Evolutionary conservation across 352 stramenopile species (phyloP).

Genomic region (Pythium sp.): DNA sequence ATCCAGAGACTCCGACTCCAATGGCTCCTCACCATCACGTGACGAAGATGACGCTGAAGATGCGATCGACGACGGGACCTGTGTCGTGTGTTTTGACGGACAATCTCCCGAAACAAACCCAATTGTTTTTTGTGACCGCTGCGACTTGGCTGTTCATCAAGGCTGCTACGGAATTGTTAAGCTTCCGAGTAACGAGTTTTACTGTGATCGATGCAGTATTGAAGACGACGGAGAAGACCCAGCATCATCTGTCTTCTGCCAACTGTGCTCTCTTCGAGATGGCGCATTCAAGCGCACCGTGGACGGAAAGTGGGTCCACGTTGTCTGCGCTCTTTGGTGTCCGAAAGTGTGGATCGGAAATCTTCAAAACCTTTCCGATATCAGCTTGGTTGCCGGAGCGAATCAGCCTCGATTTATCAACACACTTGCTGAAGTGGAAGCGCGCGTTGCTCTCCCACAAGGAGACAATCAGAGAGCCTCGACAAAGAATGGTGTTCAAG

Average conservation of each 20-base stretch:
- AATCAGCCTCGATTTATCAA: conserved; percentile 54
- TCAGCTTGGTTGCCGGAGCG: conserved; percentile 53
- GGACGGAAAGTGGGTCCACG: conserved; percentile 87
- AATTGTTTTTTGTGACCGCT: conserved; percentile 90
- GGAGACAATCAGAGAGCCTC: conserved; percentile 13
- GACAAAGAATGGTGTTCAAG: conserved; percentile 18
- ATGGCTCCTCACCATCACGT: conserved; percentile 15
- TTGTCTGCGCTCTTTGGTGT: conserved; percentile 88
- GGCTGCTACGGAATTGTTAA: conserved; percentile 86
- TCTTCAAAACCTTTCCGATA: conserved; percentile 69
- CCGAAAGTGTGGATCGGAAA: conserved; percentile 86
- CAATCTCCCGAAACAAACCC: conserved; percentile 84
- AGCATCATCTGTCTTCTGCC: conserved; percentile 65
- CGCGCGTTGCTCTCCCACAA: conserved; percentile 22
- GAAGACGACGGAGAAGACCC: conserved; percentile 54
- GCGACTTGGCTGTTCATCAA: conserved; percentile 87
- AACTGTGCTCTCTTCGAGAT: conserved; percentile 80
- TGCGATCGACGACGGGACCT: conserved; percentile 80
- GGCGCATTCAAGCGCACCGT: conserved; percentile 86
- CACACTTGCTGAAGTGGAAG: conserved; percentile 49
- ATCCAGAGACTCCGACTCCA: conserved; percentile 22
- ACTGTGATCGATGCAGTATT: conserved; percentile 80
- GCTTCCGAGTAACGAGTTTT: conserved; percentile 85
- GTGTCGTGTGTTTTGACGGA: conserved; percentile 88
- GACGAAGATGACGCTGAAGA: conserved; percentile 35